Evolutionary conservation across 495 filamentous ascomycete species (phyloP), one percentile per base, ranked within the genome.

Genomic region (Talaromyces trachyspermus): DNA sequence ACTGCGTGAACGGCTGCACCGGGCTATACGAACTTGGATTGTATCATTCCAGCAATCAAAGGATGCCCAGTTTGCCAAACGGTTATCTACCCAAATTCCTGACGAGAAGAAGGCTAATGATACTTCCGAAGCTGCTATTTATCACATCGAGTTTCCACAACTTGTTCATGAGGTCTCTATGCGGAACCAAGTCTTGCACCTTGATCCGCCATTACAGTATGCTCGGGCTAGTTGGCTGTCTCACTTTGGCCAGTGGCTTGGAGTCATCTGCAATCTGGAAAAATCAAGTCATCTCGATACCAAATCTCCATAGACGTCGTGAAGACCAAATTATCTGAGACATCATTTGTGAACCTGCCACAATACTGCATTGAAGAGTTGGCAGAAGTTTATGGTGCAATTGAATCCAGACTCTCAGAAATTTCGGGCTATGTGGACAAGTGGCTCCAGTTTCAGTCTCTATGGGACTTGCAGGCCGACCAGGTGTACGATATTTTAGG

Each of bases 391-490:
- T 95, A 96, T 58, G 72, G 67, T 19, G 80, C 79, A 1, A 74
- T 99, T 14, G 90, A 97, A 58, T 72, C 76, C 27, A 91, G 87
- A 64, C 62, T 96, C 11, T 69, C 74, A 14, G 79, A 81, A 15
- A 85, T 96, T 25, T 77, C 84, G 14, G 68, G 67, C 14, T 99
- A 97, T 60, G 86, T 97, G 9, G 86, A 95, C 57, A 89, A 95
- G 66, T 99, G 92, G 92, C 71, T 97, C 27, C 92, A 95, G 58
- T 99, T 97, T 66, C 92, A 99, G 66, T 95, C 91, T 3, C 76
- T 99, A 17, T 99, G 92, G 92, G 92, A 99, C 68, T 70, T 99
- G 47, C 89, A 94, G 58, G 85, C 89, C 4, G 94, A 96, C 54
- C 86, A 95, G 50, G 88, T 99, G 0, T 95, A 95, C 54, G 86